Evolutionary conservation across 345 rosid species (phyloP).

Genomic region (Camelina sativa): DNA sequence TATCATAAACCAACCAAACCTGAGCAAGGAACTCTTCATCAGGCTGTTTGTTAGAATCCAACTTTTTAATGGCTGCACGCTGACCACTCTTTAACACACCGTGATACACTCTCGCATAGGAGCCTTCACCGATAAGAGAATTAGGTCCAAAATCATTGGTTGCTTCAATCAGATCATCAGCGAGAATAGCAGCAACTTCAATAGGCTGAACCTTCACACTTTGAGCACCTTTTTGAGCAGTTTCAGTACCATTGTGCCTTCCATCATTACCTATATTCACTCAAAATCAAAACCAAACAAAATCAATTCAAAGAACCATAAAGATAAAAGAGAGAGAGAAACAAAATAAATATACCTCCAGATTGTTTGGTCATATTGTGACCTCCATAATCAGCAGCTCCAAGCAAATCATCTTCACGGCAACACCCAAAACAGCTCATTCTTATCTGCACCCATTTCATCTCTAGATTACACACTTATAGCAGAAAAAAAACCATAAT

Average conservation of each 20-base stretch:
- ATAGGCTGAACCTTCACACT: constrained; percentile 63
- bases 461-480: neutral
- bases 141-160: constrained; percentile 56
- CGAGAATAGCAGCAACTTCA: constrained; percentile 62
- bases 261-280: constrained; percentile 51
- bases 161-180: constrained; percentile 58
- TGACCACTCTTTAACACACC: constrained; percentile 55
- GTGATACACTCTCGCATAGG: constrained; percentile 66
- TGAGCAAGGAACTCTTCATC: constrained; percentile 52
- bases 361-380: constrained; percentile 57
- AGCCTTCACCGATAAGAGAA: constrained; percentile 71
- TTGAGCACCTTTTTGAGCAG: constrained; percentile 53
- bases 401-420: constrained; percentile 60
- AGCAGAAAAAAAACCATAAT: neutral
- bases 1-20: constrained; percentile 25
- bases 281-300: neutral
- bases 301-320: neutral
- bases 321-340: neutral
- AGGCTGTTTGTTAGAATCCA: constrained; percentile 65
- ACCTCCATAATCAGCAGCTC: constrained; percentile 67
- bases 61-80: constrained; percentile 62
- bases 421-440: constrained; percentile 85
- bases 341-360: constrained; percentile 52
- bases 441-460: neutral
- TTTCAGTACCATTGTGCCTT: constrained; percentile 53